phyloP scores from a whole-genome alignment of 2,329 filamentous ascomycete species.

The Trichoderma sp. region DNA sequence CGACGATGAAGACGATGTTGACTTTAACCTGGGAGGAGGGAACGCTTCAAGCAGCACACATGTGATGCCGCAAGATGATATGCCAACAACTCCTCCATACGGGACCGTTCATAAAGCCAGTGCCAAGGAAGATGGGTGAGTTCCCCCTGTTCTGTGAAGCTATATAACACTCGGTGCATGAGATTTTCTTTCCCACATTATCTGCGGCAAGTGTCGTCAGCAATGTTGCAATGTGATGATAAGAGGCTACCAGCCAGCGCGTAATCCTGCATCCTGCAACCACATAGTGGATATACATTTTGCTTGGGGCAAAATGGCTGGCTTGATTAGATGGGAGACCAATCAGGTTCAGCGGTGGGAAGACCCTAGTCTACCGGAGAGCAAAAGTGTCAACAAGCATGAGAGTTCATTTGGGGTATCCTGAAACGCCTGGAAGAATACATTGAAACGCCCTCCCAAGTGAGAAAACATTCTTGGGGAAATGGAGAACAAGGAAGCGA shows the following conservation, averaged over 20 bases:
- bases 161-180: background rate
- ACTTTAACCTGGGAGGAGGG: slow-evolving; percentile 57
- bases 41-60: slow-evolving; percentile 23
- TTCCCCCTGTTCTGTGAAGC: slow-evolving; percentile 25
- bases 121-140: slow-evolving; percentile 57
- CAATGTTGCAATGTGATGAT: slow-evolving; percentile 28
- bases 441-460: slow-evolving; percentile 12
- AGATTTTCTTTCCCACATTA: background rate
- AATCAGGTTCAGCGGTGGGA: slow-evolving; percentile 31
- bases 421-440: slow-evolving; percentile 15
- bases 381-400: slow-evolving; percentile 26
- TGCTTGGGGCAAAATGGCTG: slow-evolving; percentile 28
- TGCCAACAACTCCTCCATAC: slow-evolving; percentile 36
- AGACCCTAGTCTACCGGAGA: slow-evolving; percentile 29
- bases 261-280: slow-evolving; percentile 17
- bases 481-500: slow-evolving; percentile 9
- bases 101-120: slow-evolving; percentile 58
- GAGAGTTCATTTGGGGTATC: slow-evolving; percentile 19
- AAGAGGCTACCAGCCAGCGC: slow-evolving; percentile 9
- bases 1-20: slow-evolving; percentile 59
- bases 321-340: slow-evolving; percentile 33
- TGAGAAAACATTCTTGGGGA: background rate
- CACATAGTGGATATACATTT: slow-evolving; percentile 23
- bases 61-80: slow-evolving; percentile 34
- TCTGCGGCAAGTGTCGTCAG: slow-evolving; percentile 13